Evolutionary conservation across 169 alveolate genomes (phyloP), one percentile per base, ranked within the genome.

Genomic region (Eimeria zaria): DNA sequence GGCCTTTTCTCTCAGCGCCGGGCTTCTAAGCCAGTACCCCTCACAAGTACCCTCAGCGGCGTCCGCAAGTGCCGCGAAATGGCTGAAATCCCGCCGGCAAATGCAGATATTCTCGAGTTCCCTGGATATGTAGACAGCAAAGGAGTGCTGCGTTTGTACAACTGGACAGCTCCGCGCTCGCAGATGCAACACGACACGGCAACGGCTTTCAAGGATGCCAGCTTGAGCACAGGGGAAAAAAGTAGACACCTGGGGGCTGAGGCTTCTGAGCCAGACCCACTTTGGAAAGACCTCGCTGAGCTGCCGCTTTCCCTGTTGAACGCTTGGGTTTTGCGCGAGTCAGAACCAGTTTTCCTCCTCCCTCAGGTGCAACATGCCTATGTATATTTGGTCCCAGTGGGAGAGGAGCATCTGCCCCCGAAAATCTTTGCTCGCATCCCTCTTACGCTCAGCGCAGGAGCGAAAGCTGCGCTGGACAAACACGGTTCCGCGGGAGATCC

Each of bases 271-370:
- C 22, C 74, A 60, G 91, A 55, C 74, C 4, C 91, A 18, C 39
- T 55, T 53, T 53, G 71, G 67, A 53, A 1, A 14, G 71, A 58
- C 74, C 55, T 83, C 67, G 18, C 55, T 48, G 60, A 76, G 18
- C 64, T 76, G 55, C 87, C 87, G 36, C 55, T 39, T 2, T 90
- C 95, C 44, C 69, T 90, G 22, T 53, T 90, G 60, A 90, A 90
- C 41, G 90, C 80, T 3, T 90, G 95, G 95, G 95, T 90, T 11
- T 39, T 53, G 27, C 89, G 95, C 14, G 89, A 73, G n/a, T 55
- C 95, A n/a, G 89, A 90, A 30, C 89, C 95, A 7, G 90, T 90
- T 46, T 74, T 73, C 76, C 95, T 90, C n/a, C 95, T 90, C 53
- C 95, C 95, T n/a, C 76, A 74, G 67, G 90, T 90, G 48, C 90